Conservation (phyloP, 257 asterid genomes). For the Przewalskia tangutica region DNA sequence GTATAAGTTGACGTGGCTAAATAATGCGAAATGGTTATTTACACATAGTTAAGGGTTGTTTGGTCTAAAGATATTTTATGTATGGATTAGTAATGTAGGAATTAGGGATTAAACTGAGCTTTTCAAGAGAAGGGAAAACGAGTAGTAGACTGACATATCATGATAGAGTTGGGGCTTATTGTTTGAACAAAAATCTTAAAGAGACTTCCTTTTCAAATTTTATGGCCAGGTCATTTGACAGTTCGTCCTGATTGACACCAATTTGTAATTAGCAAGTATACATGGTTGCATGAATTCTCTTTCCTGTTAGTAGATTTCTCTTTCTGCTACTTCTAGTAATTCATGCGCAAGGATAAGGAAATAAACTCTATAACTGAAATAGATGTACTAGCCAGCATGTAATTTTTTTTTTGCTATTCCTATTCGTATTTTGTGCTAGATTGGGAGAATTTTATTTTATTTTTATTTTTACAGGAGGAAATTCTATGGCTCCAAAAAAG, state of each 20-base stretch:
- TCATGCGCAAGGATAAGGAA: background rate
- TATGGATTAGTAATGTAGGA: background rate
- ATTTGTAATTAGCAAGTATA: background rate
- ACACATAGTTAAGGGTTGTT: background rate
- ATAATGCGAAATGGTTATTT: background rate
- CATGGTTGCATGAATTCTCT: background rate
- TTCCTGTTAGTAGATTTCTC: background rate
- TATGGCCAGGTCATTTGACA: background rate
- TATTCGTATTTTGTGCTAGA: background rate
- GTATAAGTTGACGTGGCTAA: background rate
- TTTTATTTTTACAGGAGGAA: constrained; percentile 2
- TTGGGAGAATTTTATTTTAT: background rate
- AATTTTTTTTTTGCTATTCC: background rate
- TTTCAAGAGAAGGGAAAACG: background rate
- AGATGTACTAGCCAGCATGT: background rate
- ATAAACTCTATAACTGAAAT: background rate
- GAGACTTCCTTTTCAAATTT: background rate
- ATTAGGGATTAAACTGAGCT: background rate
- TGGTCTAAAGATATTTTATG: background rate
- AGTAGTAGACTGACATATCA: background rate
- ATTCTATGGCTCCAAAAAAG: constrained; percentile 26
- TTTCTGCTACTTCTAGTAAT: background rate
- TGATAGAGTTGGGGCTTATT: background rate
- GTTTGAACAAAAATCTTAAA: background rate
- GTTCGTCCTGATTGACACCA: background rate